Conservation (phyloP, 2,329 filamentous ascomycete species). For the Curvularia sp. region DNA sequence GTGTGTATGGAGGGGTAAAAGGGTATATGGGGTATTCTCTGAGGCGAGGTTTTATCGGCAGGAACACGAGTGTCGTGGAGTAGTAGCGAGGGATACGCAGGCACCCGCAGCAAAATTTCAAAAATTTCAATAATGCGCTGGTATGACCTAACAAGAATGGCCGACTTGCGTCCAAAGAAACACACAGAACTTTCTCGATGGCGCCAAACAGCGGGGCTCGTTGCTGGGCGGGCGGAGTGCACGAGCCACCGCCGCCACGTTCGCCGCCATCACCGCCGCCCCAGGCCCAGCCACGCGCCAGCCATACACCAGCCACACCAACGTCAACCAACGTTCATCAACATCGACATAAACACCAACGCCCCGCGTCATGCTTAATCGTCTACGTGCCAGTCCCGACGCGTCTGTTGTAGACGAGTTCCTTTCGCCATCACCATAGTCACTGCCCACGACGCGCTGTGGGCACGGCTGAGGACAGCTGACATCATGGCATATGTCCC, state of each 20-base stretch:
- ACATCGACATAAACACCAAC: neutral
- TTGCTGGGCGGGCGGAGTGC: slow-evolving; percentile 8
- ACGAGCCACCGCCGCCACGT: slow-evolving; percentile 4
- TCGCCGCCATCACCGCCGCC: slow-evolving; percentile 3
- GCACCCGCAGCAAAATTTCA: slow-evolving; percentile 18
- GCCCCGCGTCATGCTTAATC: slow-evolving; percentile 24
- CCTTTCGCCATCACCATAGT: slow-evolving; percentile 1
- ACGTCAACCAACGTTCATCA: neutral
- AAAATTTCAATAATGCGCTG: slow-evolving; percentile 19
- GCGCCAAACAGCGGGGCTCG: slow-evolving; percentile 26
- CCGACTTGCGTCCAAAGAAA: slow-evolving; percentile 15
- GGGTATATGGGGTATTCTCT: slow-evolving; percentile 21
- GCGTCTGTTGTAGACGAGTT: slow-evolving; percentile 5
- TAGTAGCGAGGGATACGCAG: slow-evolving; percentile 17
- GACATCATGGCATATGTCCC: slow-evolving; percentile 46
- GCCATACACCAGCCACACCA: neutral
- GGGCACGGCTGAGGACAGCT: neutral
- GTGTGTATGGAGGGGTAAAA: slow-evolving; percentile 7
- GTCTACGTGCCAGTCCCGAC: slow-evolving; percentile 10
- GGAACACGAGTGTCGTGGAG: slow-evolving; percentile 10
- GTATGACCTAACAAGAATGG: slow-evolving; percentile 14
- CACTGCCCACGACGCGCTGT: neutral
- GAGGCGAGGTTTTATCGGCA: slow-evolving; percentile 12
- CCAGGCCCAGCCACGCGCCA: neutral
- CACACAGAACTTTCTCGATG: slow-evolving; percentile 33